These are phyloP conservation scores for Elaeis guineensis DNA, from an alignment of 176 grass and related monocot genomes.

Conservation along the genomic window DNA sequence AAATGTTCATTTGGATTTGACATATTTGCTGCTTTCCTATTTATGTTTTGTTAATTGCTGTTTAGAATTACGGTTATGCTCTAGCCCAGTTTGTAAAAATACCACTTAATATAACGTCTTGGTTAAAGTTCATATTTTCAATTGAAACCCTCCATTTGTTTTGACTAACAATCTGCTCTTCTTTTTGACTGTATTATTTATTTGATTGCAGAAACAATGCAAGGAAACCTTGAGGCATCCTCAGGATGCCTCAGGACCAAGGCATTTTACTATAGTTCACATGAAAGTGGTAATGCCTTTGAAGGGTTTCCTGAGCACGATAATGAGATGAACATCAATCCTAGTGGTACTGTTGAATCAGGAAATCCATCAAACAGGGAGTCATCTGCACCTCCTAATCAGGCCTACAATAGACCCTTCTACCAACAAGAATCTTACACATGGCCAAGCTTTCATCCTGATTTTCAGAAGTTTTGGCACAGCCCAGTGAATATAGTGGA, in stretches of 20 bases:
- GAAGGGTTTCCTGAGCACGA: constrained; percentile 43
- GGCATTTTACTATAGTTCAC: constrained; percentile 47
- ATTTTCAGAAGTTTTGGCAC: constrained; percentile 43
- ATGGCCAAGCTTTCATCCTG: constrained; percentile 47
- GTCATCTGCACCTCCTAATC: constrained; percentile 37
- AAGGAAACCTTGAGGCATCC: constrained; percentile 57
- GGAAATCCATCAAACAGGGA: constrained; percentile 37
- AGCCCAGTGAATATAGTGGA: constrained; percentile 33
- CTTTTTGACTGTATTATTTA: constrained; percentile 25
- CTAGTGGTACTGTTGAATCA: constrained; percentile 23
- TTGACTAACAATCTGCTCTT: background rate
- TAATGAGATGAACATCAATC: constrained; percentile 20
- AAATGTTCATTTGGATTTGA: too few relatives aligned
- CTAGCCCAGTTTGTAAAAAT: too few relatives aligned
- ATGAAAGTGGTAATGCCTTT: constrained; percentile 35
- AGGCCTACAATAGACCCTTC: constrained; percentile 45
- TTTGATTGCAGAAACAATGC: constrained; percentile 71
- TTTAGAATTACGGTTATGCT: too few relatives aligned
- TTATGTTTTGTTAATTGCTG: too few relatives aligned
- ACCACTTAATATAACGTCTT: too few relatives aligned
- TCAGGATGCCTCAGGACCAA: constrained; percentile 45
- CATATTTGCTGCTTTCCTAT: too few relatives aligned
- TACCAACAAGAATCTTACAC: constrained; percentile 50
- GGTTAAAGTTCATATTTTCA: too few relatives aligned
- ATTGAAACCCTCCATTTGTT: too few relatives aligned